Evolutionary conservation across 352 stramenopile species (phyloP).

Genomic region (Hyaloperonospora arabidopsidis): DNA sequence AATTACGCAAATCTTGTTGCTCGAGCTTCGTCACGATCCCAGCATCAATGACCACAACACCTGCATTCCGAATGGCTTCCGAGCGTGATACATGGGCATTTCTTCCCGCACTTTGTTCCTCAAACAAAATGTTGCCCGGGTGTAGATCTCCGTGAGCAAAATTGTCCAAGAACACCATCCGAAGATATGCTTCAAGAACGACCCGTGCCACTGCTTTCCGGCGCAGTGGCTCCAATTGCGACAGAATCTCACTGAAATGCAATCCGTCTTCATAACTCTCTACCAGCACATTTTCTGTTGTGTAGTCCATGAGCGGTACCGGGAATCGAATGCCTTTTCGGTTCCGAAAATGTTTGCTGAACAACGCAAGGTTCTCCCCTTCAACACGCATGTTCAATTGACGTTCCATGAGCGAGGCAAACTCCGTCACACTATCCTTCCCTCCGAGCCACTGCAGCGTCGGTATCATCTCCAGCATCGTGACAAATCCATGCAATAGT

Average conservation of each 20-base stretch:
- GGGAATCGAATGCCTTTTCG: constrained; percentile 67
- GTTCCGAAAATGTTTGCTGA: constrained; percentile 67
- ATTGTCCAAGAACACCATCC: constrained; percentile 95
- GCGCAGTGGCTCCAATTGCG: constrained; percentile 36
- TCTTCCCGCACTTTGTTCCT: constrained; percentile 20
- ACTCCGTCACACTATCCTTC: constrained; percentile 78
- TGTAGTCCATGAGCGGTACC: constrained; percentile 55
- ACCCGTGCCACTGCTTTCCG: constrained; percentile 64
- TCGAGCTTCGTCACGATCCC: constrained; percentile 82
- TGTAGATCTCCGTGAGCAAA: constrained; percentile 92
- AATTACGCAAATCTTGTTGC: constrained; percentile 66
- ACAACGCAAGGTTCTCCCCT: constrained; percentile 80
- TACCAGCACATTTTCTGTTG: constrained; percentile 82
- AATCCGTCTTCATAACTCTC: constrained; percentile 85
- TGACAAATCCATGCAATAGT: constrained; percentile 55
- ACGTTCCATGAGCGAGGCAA: constrained; percentile 76
- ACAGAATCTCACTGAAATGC: constrained; percentile 61
- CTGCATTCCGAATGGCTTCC: constrained; percentile 22
- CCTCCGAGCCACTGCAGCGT: constrained; percentile 62
- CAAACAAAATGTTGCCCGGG: constrained; percentile 86
- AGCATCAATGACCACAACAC: constrained; percentile 73
- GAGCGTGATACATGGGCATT: constrained; percentile 16
- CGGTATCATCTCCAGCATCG: constrained; percentile 54
- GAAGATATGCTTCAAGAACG: constrained; percentile 82
- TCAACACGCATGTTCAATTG: constrained; percentile 90